These are phyloP conservation scores for Pulveroboletus sp. DNA, from an alignment of 768 basidiomycete species.

Conservation along the genomic window DNA sequence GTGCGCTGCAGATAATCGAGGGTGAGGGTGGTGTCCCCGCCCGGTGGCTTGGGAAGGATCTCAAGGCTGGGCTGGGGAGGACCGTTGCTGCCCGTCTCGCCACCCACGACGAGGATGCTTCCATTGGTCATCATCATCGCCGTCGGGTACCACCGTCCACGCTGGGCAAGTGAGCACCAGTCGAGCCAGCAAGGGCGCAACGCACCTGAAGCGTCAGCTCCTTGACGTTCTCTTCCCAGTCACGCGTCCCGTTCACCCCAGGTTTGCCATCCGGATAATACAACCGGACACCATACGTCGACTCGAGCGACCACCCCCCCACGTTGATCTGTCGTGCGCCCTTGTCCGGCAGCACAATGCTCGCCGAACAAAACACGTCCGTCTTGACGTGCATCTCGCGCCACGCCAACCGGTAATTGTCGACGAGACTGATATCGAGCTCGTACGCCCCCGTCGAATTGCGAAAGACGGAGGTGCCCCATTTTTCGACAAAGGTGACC, in stretches of 20 bases:
- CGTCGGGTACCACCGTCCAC: constrained; percentile 73
- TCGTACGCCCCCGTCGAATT: constrained; percentile 82
- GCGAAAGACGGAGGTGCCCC: constrained; percentile 54
- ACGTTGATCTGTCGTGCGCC: constrained; percentile 39
- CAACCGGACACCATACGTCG: constrained; percentile 72
- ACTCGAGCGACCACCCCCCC: constrained; percentile 59
- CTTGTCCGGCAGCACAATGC: constrained; percentile 73
- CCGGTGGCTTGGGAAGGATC: constrained; percentile 62
- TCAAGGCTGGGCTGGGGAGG: constrained; percentile 67
- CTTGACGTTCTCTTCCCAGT: constrained; percentile 73
- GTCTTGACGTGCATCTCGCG: constrained; percentile 74
- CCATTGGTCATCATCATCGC: constrained; percentile 72
- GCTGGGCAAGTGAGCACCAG: constrained; percentile 30
- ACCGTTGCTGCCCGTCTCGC: constrained; percentile 70
- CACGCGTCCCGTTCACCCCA: constrained; percentile 71
- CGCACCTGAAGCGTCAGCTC: constrained; percentile 60
- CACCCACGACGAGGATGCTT: constrained; percentile 70
- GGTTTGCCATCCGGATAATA: constrained; percentile 67
- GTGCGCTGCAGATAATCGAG: constrained; percentile 70
- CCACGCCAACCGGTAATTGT: constrained; percentile 52
- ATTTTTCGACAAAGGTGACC: constrained; percentile 76
- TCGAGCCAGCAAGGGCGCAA: not conserved
- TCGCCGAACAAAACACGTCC: constrained; percentile 79
- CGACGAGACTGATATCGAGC: constrained; percentile 58
- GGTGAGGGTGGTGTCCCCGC: constrained; percentile 57